phyloP scores from a whole-genome alignment of 176 grass and related monocot species.

The Eleusine indica region DNA sequence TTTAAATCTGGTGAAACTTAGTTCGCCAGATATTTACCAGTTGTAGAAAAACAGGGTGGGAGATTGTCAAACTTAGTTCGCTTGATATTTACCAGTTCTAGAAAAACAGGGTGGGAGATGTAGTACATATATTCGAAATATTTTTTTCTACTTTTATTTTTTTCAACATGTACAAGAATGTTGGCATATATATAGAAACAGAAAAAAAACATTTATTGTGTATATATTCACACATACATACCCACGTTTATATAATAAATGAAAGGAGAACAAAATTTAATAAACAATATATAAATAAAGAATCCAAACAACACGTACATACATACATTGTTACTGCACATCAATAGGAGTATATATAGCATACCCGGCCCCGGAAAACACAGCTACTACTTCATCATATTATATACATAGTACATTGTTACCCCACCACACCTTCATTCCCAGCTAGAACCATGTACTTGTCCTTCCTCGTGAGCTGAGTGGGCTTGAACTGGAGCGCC shows the following conservation, averaged over 20 bases:
- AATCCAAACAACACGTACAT: slow-evolving; percentile 14
- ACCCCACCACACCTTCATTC: slow-evolving; percentile 50
- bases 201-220: not conserved
- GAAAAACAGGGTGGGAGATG: too few relatives aligned
- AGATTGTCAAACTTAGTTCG: too few relatives aligned
- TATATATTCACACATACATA: not conserved
- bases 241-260: not conserved
- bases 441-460: slow-evolving; percentile 67
- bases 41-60: too few relatives aligned
- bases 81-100: too few relatives aligned
- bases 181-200: not conserved
- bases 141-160: not conserved
- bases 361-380: not conserved
- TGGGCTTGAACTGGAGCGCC: slow-evolving; percentile 47
- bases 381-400: not conserved
- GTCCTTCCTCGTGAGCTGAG: slow-evolving; percentile 49
- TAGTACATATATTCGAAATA: too few relatives aligned
- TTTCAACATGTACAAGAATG: slow-evolving; percentile 6
- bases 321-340: not conserved
- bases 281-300: slow-evolving; percentile 34
- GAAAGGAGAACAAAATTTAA: not conserved
- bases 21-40: too few relatives aligned
- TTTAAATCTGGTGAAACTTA: too few relatives aligned
- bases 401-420: not conserved
- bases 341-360: not conserved